Conservation (phyloP, 352 stramenopile species). For the Globisporangium ultimum region DNA sequence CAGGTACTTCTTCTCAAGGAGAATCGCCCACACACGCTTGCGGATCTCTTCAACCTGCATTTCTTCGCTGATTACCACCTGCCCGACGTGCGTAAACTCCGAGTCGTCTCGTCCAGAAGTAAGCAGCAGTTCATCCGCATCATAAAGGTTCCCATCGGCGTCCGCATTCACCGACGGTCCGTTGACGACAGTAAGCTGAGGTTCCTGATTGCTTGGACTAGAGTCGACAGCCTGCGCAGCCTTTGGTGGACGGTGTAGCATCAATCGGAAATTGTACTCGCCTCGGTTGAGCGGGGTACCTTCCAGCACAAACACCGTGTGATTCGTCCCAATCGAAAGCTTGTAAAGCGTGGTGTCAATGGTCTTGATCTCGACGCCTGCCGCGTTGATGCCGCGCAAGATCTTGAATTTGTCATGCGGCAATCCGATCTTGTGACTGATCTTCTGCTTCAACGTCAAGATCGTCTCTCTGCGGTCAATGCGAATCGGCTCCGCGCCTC, state of each 20-base stretch:
- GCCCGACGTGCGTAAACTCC: constrained; percentile 49
- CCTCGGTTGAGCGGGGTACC: constrained; percentile 61
- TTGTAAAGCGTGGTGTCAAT: constrained; percentile 76
- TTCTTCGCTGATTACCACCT: constrained; percentile 73
- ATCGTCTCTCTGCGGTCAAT: constrained; percentile 79
- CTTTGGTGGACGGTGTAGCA: constrained; percentile 42
- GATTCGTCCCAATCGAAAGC: constrained; percentile 66
- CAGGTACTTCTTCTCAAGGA: constrained; percentile 44
- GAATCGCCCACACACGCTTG: constrained; percentile 33
- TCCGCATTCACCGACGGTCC: constrained; percentile 15
- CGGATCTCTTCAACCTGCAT: constrained; percentile 75
- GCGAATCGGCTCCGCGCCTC: constrained; percentile 40
- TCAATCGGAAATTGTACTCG: constrained; percentile 77
- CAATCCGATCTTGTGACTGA: constrained; percentile 44
- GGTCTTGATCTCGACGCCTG: constrained; percentile 77
- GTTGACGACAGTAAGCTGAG: constrained; percentile 20
- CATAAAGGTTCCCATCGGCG: constrained; percentile 28
- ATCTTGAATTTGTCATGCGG: constrained; percentile 66
- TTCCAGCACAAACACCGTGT: constrained; percentile 62
- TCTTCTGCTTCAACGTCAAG: constrained; percentile 49
- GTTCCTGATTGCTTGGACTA: constrained; percentile 17
- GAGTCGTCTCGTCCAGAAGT: constrained; percentile 46
- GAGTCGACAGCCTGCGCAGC: background rate
- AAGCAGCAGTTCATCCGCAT: constrained; percentile 62
- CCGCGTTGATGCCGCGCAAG: constrained; percentile 61